A percentile compares a stretch with the other conserved stretches of the same genome.
Evolutionary conservation across 192 early-diverging fungal genomes (phyloP).

Genomic region (Chytriomyces sp.): DNA sequence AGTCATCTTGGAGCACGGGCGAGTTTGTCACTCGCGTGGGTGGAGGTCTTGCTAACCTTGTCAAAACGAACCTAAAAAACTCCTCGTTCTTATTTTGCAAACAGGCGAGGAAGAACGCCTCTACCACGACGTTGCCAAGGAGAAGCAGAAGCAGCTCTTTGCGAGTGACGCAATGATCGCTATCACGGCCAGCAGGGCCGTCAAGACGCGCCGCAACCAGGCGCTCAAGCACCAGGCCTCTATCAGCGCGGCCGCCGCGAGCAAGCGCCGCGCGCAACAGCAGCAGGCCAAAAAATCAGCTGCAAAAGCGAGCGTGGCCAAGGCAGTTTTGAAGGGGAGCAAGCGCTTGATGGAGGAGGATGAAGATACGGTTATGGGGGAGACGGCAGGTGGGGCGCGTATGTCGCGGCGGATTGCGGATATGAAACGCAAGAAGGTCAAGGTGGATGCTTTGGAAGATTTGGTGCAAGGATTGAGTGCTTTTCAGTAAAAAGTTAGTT

Average conservation of each 20-base stretch:
- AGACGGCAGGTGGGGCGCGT: not conserved
- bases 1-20: too few relatives aligned
- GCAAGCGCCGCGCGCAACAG: not conserved
- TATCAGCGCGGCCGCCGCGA: not conserved
- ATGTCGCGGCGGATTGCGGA: not conserved
- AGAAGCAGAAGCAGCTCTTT: not conserved
- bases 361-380: slow-evolving; percentile 3
- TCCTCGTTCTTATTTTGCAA: not conserved
- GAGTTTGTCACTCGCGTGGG: too few relatives aligned
- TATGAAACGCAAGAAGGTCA: not conserved
- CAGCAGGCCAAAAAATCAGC: not conserved
- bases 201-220: slow-evolving; percentile 5
- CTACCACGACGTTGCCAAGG: slow-evolving; percentile 6
- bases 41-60: too few relatives aligned
- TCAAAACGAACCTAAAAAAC: not conserved
- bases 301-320: not conserved
- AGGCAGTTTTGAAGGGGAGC: slow-evolving; percentile 5
- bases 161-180: slow-evolving; percentile 2
- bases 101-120: not conserved
- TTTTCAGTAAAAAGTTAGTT: slow-evolving; percentile 5
- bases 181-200: not conserved
- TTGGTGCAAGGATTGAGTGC: slow-evolving; percentile 21
- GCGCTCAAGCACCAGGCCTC: not conserved
- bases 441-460: slow-evolving; percentile 21
- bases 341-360: not conserved